Evolutionary conservation across 305 asterid species (phyloP), one percentile per base, ranked within the genome.

Genomic region (Fraxinus angustifolia): DNA sequence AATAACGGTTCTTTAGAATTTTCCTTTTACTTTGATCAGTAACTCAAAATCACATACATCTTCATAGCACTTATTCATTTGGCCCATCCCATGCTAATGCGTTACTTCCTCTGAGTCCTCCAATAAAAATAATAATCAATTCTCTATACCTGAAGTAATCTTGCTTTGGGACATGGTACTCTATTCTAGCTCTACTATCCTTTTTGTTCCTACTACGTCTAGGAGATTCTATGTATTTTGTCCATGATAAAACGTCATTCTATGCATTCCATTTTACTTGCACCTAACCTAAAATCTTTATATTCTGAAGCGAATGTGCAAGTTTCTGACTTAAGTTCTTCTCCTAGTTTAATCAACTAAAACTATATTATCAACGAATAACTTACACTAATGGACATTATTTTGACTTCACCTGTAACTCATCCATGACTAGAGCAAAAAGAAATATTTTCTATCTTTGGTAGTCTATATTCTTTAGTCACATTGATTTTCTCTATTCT

Each of bases 401-500:
- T 71, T 33, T 6, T 71, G 45, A 71, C 26, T 33, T 71, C 23
- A 31, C 45, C 17, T 33, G 75, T 71, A 71, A 31, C 42, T 33
- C 12, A 71, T 31, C 23, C 75, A 33, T 16, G 75, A 71, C 42
- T 5, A 28, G 7, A 71, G 26, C 23, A 16, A 71, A 71, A 5
- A 71, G 23, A 34, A n/a, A 31, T 4, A 23, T 33, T 71, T 71
- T 31, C 42, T 12, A 33, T 71, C 12, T 71, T 71, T 33, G 75
- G 75, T 70, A 6, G 38, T 71, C 45, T 71, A 33, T 34, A 70
- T 74, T 75, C 45, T 76, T 17, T 4, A 35, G 81, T 56, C 38
- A 35, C 70, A 30, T 65, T 70, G 70, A 17, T 75, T 80, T 23
- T 75, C 76, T 73, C 78, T 82, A 67, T 73, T 48, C 68, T 48